Evolutionary conservation across 2,329 filamentous ascomycete genomes (phyloP), one percentile per base, ranked within the genome.

Genomic region (Apiospora saccharicola): DNA sequence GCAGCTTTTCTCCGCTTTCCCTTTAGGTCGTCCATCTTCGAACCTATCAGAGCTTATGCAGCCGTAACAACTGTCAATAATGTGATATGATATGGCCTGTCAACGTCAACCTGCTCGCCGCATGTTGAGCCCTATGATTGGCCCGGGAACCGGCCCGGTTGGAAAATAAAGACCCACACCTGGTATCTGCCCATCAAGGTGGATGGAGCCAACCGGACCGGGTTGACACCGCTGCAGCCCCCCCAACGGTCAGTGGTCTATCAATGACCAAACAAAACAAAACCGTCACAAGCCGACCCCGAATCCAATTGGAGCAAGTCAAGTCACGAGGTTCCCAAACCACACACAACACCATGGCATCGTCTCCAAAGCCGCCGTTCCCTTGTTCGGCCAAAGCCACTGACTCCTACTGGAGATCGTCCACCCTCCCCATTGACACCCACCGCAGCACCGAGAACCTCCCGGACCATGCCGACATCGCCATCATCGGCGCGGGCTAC

Each of bases 401-500:
- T 0, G 13, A 22, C 2, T 24, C 68, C 1, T 69, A 53, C 46
- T 69, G 68, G 68, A 47, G 68, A 49, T 69, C 68, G 22, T n/a
- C 68, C 44, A 34, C 68, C 68, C 44, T 53, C 22, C 68, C 68
- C 7, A 57, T 73, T n/a, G 72, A 73, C 44, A 67, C 34, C 19
- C 67, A 73, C 67, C 26, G 70, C 30, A 71, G 67, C 70, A 73
- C 70, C 14, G 12, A 51, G 8, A 67, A 71, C 14, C 72, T 73
- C 12, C 72, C 72, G 41, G 30, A 22, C 16, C 41, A 73, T 26
- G 68, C 64, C 5, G 70, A 73, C 22, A 34, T 73, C 22, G 53
- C 68, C 67, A 70, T 73, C 44, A 70, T 73, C 37, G 70, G 72
- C 24, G 67, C 72, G 10, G 72, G 72, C 34, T 71, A 71, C n/a